Evolutionary conservation across 345 rosid genomes (phyloP).

Genomic region (Garcia nutans): DNA sequence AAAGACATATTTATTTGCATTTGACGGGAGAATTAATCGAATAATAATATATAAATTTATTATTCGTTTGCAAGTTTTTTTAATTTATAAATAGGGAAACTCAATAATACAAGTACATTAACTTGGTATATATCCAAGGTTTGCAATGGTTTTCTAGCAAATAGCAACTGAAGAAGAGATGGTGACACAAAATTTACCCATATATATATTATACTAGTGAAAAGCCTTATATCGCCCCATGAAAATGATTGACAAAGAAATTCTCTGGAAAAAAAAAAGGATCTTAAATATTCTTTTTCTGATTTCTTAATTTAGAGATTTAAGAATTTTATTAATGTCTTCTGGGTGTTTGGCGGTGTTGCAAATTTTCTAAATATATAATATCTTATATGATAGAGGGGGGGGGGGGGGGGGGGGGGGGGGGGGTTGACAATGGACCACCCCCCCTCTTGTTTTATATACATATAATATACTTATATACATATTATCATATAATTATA

Average conservation of each 20-base stretch:
- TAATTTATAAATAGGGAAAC: too few relatives aligned
- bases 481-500: too few relatives aligned
- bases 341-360: not conserved
- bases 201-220: not conserved
- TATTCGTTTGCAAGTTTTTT: too few relatives aligned
- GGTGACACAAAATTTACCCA: constrained; percentile 1
- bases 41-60: too few relatives aligned
- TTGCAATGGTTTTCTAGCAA: not conserved
- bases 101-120: too few relatives aligned
- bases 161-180: constrained; percentile 5
- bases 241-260: not conserved
- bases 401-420: too few relatives aligned
- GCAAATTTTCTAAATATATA: not conserved
- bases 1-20: too few relatives aligned
- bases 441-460: too few relatives aligned
- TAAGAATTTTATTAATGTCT: not conserved
- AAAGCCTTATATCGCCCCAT: not conserved
- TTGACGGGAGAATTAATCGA: too few relatives aligned
- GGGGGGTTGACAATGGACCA: too few relatives aligned
- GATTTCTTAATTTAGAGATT: not conserved
- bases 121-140: not conserved
- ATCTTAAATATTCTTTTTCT: not conserved
- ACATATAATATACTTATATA: too few relatives aligned
- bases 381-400: too few relatives aligned
- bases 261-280: not conserved